These are phyloP conservation scores for Atkinsonella hypoxylon DNA, from an alignment of 2,329 filamentous ascomycete genomes.

Conservation along the genomic window DNA sequence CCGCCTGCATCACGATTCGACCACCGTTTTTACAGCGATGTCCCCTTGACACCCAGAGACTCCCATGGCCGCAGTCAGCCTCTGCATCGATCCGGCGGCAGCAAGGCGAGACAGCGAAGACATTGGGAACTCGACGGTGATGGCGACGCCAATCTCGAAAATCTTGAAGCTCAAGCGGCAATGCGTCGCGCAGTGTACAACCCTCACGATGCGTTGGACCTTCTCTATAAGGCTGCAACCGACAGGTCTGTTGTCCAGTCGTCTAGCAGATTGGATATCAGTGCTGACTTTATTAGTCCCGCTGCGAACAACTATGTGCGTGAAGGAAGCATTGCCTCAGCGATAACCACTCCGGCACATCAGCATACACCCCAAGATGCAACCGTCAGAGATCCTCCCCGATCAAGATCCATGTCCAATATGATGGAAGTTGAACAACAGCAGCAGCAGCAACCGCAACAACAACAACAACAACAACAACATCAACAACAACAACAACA, in stretches of 20 bases:
- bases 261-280: slow-evolving; percentile 2
- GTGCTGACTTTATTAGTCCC: slow-evolving; percentile 11
- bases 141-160: slow-evolving; percentile 49
- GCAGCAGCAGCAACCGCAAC: background rate
- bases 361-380: slow-evolving; percentile 9
- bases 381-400: slow-evolving; percentile 1
- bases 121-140: slow-evolving; percentile 35
- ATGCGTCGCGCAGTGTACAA: slow-evolving; percentile 70
- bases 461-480: background rate
- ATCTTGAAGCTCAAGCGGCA: slow-evolving; percentile 50
- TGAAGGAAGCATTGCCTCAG: slow-evolving; percentile 17
- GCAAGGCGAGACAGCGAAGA: slow-evolving; percentile 13
- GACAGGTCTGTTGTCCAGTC: slow-evolving; percentile 36
- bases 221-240: slow-evolving; percentile 78
- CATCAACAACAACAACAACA: background rate
- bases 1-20: slow-evolving; percentile 29
- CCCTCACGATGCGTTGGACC: slow-evolving; percentile 81
- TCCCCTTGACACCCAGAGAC: slow-evolving; percentile 52
- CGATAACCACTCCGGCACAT: slow-evolving; percentile 10
- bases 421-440: slow-evolving; percentile 8
- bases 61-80: slow-evolving; percentile 55
- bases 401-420: slow-evolving; percentile 8
- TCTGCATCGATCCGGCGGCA: slow-evolving; percentile 46
- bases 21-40: slow-evolving; percentile 34
- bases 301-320: slow-evolving; percentile 18